phyloP scores from a whole-genome alignment of 176 grass and related monocot species.

The Aegilops longissima region DNA sequence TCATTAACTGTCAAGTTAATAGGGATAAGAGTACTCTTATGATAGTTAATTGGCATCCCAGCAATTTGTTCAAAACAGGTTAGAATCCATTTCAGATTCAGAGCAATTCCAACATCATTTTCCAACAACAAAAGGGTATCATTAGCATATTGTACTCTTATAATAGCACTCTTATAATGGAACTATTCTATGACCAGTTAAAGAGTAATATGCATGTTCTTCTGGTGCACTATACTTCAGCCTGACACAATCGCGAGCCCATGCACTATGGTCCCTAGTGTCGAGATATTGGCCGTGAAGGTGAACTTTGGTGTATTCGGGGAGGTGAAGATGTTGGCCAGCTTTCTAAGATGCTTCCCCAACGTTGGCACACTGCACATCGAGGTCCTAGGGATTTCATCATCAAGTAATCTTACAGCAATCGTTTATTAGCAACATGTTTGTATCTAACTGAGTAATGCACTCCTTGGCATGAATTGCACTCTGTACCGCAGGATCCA shows the following conservation, averaged over 20 bases:
- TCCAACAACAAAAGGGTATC: too few relatives aligned
- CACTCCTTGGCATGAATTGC: not conserved
- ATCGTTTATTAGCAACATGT: not conserved
- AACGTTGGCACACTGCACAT: conserved; percentile 11
- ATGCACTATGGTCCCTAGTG: not conserved
- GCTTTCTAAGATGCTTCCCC: conserved; percentile 37
- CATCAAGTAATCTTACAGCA: not conserved
- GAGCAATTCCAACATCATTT: too few relatives aligned
- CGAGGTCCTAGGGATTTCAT: not conserved
- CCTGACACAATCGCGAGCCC: not conserved
- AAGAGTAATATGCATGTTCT: too few relatives aligned
- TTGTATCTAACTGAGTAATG: not conserved
- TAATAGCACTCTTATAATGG: too few relatives aligned
- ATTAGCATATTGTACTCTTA: too few relatives aligned
- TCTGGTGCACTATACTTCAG: not conserved
- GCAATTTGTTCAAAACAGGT: too few relatives aligned
- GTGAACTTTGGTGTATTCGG: not conserved
- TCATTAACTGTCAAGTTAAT: too few relatives aligned
- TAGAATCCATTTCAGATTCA: too few relatives aligned
- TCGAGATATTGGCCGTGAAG: conserved; percentile 1
- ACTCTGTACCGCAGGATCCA: conserved; percentile 3
- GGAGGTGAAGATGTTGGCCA: not conserved
- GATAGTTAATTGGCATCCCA: too few relatives aligned
- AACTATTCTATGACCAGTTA: too few relatives aligned
- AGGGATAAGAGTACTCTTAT: too few relatives aligned